These are phyloP conservation scores for Metschnikowia peoriensis DNA, from an alignment of 805 yeast species.

Conservation along the genomic window DNA sequence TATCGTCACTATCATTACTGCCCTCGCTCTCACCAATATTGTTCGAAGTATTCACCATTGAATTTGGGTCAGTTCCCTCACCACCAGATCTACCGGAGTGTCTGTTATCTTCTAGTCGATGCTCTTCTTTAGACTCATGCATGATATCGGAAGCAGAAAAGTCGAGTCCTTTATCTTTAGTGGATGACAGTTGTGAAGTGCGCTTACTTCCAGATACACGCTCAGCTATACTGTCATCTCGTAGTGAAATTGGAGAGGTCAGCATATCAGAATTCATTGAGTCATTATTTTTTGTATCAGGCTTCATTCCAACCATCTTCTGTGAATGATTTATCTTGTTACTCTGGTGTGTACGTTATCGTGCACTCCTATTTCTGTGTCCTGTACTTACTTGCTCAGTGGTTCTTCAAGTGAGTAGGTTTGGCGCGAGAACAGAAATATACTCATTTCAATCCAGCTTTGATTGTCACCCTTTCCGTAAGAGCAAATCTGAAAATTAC, in stretches of 20 bases:
- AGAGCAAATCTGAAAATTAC: neutral
- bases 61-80: neutral
- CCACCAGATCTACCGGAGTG: neutral
- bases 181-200: neutral
- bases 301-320: neutral
- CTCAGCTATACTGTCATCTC: neutral
- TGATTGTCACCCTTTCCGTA: neutral
- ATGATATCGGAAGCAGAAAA: neutral
- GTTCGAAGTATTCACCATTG: no score
- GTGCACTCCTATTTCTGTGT: neutral
- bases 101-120: neutral
- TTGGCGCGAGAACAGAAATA: neutral
- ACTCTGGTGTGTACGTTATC: neutral
- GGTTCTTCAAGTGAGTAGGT: neutral
- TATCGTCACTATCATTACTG: neutral
- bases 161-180: neutral
- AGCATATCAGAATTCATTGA: neutral
- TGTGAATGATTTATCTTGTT: neutral
- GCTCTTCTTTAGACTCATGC: neutral
- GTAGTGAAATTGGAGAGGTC: neutral
- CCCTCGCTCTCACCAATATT: conserved; percentile 24
- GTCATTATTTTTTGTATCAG: neutral
- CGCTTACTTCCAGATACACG: neutral
- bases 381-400: conserved; percentile 5
- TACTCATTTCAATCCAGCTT: no score